Evolutionary conservation across 345 rosid species (phyloP).

Genomic region (Rhodamnia rubescens): DNA sequence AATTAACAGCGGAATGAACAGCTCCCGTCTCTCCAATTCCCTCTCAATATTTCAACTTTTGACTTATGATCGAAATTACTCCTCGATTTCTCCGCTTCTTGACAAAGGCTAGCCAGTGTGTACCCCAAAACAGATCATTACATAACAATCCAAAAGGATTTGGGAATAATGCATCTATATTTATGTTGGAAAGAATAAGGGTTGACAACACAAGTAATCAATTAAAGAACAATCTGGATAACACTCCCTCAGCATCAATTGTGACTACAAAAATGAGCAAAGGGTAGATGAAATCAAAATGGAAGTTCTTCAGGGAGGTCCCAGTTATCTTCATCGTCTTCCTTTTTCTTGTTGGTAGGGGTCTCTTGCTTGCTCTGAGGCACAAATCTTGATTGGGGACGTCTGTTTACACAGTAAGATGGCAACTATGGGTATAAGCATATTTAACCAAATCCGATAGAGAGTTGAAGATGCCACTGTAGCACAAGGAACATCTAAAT

Average conservation of each 20-base stretch:
- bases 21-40: background rate
- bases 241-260: background rate
- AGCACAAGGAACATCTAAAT: background rate
- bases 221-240: background rate
- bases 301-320: conserved; percentile 6
- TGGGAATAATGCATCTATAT: background rate
- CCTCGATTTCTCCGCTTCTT: background rate
- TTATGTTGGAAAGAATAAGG: background rate
- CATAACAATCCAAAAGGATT: background rate
- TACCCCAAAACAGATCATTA: background rate
- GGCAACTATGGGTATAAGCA: background rate
- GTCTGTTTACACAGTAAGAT: conserved; percentile 1
- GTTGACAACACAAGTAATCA: background rate
- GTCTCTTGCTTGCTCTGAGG: background rate
- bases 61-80: background rate
- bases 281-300: background rate
- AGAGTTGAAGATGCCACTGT: background rate
- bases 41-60: background rate
- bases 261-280: background rate
- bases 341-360: conserved; percentile 1
- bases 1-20: background rate
- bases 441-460: background rate
- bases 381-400: background rate
- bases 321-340: conserved; percentile 18
- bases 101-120: background rate